These are phyloP conservation scores for Saccharum hybrid DNA, from an alignment of 202 grass and related monocot species.

Conservation along the genomic window DNA sequence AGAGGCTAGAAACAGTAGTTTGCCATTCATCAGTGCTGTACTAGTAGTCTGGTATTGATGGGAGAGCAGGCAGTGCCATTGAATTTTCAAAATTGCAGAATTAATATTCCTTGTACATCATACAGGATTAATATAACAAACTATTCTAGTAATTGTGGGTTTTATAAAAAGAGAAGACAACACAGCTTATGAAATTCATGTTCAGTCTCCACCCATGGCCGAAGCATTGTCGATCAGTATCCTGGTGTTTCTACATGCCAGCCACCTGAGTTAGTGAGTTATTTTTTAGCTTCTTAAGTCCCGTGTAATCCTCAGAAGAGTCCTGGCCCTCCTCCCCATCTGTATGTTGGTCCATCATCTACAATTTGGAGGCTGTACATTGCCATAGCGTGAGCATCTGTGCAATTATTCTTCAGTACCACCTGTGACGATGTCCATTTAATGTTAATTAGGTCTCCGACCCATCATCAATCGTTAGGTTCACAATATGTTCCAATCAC, in stretches of 20 bases:
- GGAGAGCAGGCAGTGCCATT: not conserved
- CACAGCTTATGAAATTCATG: not conserved
- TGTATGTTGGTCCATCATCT: not conserved
- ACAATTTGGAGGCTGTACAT: not conserved
- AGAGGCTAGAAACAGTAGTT: not conserved
- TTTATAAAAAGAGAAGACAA: not conserved
- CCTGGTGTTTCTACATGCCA: not conserved
- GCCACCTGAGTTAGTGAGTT: not conserved
- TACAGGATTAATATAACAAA: not conserved
- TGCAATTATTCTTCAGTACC: not conserved
- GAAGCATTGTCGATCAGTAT: not conserved
- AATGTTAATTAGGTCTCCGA: not conserved
- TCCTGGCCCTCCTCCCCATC: not conserved
- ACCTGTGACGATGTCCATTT: not conserved
- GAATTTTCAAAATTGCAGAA: slow-evolving; percentile 14
- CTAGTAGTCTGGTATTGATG: not conserved
- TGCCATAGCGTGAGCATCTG: not conserved
- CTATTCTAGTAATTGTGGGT: not conserved
- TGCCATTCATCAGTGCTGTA: not conserved
- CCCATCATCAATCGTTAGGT: not conserved
- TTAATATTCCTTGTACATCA: not conserved
- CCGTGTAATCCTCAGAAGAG: not conserved
- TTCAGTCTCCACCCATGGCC: not conserved
- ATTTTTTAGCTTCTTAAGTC: not conserved
- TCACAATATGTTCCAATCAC: not conserved